These are phyloP conservation scores for Gonapodya prolifera DNA, from an alignment of 192 early-diverging fungal genomes.

Conservation along the genomic window DNA sequence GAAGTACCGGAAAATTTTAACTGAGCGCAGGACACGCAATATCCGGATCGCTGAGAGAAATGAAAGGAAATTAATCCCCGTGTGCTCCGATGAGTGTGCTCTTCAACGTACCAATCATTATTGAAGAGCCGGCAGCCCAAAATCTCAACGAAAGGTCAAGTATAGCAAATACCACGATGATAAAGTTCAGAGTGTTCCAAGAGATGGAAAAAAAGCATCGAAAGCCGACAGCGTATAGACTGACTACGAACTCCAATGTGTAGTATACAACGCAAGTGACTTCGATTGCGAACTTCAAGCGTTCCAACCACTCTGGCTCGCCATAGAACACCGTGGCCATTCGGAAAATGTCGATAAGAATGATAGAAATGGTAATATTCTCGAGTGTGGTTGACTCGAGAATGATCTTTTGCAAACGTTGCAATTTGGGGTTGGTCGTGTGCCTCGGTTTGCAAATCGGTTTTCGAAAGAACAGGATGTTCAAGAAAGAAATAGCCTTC, in stretches of 20 bases:
- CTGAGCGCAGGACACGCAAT: neutral
- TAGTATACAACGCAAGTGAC: neutral
- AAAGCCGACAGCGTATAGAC: neutral
- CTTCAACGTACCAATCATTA: neutral
- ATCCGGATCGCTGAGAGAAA: neutral
- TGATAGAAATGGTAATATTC: neutral
- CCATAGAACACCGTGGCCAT: neutral
- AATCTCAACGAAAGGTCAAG: neutral
- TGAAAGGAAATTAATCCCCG: too few species aligned
- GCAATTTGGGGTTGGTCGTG: neutral
- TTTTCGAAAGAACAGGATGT: neutral
- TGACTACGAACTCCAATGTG: neutral
- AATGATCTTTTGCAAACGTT: neutral
- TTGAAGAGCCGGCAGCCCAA: neutral
- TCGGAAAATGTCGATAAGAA: neutral
- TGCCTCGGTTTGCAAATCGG: neutral
- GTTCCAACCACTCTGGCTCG: neutral
- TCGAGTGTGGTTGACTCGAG: neutral
- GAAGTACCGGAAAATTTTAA: neutral
- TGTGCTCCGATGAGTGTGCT: too few species aligned
- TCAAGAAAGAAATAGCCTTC: neutral
- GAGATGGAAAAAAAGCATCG: neutral
- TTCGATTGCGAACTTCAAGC: neutral
- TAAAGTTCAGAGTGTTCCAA: neutral
- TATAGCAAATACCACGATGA: neutral